Evolutionary conservation across 1,284 basidiomycete genomes (phyloP), one percentile per base, ranked within the genome.

Genomic region (Irpex rosettiformis): DNA sequence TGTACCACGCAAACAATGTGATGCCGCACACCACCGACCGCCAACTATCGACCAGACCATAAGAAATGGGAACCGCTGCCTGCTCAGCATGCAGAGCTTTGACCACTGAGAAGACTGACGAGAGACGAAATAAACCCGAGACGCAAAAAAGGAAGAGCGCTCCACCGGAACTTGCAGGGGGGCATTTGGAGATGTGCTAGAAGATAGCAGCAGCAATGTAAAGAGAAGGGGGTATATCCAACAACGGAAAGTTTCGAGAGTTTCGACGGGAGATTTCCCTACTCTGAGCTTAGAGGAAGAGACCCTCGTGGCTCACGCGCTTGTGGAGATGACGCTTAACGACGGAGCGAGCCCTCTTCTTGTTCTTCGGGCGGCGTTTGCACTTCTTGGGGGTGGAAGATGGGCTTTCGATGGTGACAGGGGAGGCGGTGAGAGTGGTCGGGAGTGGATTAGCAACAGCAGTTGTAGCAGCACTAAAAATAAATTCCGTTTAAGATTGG

Each of bases 301-400:
- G 51, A 16, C 56, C 54, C 28, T 58, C 58, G 51, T 58, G 48
- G 10, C 55, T 13, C 55, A 64, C 30, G 33, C 62, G 60, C 45
- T 59, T 61, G 55, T 59, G 57, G 54, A 58, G 28, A 58, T 64
- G 62, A 45, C 58, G 60, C 49, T 59, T 52, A 16, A 54, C 42
- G 18, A 45, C 53, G 25, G 37, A 53, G 29, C 54, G 58, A 53
- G 53, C 53, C 49, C 53, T 54, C 57, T 54, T 58, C 52, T 57
- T 63, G 58, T 54, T 56, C 33, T 40, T 40, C 54, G 52, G 24
- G 43, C 59, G 51, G 25, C 30, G 29, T 30, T 21, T 24, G 43
- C 48, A 51, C 25, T 47, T 47, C 43, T 25, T 29, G 27, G 48
- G 22, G 13, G 24, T 13, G 7, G 48, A 24, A 22, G 48, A 47